These are phyloP conservation scores for Exophiala calicioides DNA, from an alignment of 2,329 filamentous ascomycete species.

Conservation along the genomic window DNA sequence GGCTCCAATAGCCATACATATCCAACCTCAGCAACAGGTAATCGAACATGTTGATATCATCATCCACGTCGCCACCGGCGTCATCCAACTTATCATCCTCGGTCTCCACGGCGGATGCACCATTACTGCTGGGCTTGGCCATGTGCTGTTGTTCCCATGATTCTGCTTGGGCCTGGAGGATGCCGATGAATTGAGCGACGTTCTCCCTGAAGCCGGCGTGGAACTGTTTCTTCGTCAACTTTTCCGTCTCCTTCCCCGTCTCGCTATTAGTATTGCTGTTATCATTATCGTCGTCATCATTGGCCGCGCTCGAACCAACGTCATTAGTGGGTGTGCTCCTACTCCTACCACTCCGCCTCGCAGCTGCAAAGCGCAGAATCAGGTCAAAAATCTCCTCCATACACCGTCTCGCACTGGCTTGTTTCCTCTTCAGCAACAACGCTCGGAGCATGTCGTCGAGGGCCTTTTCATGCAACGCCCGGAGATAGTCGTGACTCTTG, in stretches of 20 bases:
- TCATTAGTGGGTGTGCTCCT: too few species aligned
- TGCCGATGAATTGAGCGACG: slow-evolving; percentile 68
- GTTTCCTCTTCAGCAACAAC: slow-evolving; percentile 71
- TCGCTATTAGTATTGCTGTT: too few species aligned
- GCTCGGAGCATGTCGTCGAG: slow-evolving; percentile 75
- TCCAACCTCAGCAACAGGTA: slow-evolving; percentile 70
- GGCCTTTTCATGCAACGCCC: slow-evolving; percentile 69
- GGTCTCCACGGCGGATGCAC: too few species aligned
- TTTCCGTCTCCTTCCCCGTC: too few species aligned
- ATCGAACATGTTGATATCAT: slow-evolving; percentile 56
- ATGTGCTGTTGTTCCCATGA: slow-evolving; percentile 24
- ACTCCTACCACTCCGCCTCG: slow-evolving; percentile 42
- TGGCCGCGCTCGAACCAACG: too few species aligned
- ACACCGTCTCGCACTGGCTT: slow-evolving; percentile 69
- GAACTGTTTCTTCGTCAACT: slow-evolving; percentile 51
- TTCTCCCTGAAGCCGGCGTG: slow-evolving; percentile 71
- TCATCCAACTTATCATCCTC: slow-evolving; percentile 31
- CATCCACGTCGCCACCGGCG: slow-evolving; percentile 32
- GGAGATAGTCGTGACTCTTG: slow-evolving; percentile 66
- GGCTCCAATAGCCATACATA: slow-evolving; percentile 65
- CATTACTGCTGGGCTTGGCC: too few species aligned
- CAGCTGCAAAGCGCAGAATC: slow-evolving; percentile 67
- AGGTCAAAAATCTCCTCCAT: slow-evolving; percentile 74
- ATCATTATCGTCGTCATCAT: too few species aligned
- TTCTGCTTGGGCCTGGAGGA: slow-evolving; percentile 67